These are phyloP conservation scores for Alternaria ventricosa DNA, from an alignment of 2,329 filamentous ascomycete genomes.

Conservation along the genomic window DNA sequence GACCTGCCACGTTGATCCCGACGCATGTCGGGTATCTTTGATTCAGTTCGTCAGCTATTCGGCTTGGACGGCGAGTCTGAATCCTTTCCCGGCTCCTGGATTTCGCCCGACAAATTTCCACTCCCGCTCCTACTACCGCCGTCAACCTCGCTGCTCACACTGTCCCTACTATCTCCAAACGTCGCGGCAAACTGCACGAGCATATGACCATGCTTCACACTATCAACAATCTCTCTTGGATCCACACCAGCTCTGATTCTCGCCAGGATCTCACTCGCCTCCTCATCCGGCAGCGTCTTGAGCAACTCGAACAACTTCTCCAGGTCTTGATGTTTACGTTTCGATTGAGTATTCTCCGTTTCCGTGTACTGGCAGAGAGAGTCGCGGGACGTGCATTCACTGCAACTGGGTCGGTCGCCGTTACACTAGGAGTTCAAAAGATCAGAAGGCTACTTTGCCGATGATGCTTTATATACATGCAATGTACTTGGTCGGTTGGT, in stretches of 20 bases:
- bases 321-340: slow-evolving; percentile 21
- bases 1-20: background rate
- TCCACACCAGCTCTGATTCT: slow-evolving; percentile 24
- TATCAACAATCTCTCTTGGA: slow-evolving; percentile 19
- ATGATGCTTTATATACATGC: background rate
- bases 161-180: background rate
- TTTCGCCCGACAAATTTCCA: background rate
- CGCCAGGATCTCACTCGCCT: slow-evolving; percentile 13
- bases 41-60: background rate
- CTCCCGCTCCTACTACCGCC: background rate
- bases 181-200: slow-evolving; percentile 20
- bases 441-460: background rate
- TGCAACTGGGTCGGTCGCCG: slow-evolving; percentile 21
- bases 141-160: background rate
- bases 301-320: slow-evolving; percentile 22
- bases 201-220: slow-evolving; percentile 21
- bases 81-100: background rate
- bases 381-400: slow-evolving; percentile 21
- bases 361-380: slow-evolving; percentile 21
- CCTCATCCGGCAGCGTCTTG: slow-evolving; percentile 14
- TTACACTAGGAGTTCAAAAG: slow-evolving; percentile 15
- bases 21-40: background rate
- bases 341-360: slow-evolving; percentile 19
- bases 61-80: background rate
- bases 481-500: background rate